A percentile compares a stretch with the other conserved stretches of the same genome.
Conservation (phyloP, 2,329 filamentous ascomycete species). For the Exophiala sideris region DNA sequence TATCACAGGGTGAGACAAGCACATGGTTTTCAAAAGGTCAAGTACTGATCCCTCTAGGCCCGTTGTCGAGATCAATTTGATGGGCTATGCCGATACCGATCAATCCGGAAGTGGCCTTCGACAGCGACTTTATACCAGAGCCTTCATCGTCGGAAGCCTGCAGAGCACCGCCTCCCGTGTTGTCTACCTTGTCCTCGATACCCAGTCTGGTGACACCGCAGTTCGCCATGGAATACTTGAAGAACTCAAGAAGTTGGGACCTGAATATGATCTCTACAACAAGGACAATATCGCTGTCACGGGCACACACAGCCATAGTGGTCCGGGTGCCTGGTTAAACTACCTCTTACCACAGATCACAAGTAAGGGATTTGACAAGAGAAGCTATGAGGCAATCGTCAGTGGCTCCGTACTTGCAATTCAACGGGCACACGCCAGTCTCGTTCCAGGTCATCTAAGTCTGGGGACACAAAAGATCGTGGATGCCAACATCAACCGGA, state of each 20-base stretch:
- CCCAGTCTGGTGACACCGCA: slow-evolving; percentile 83
- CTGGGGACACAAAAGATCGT: slow-evolving; percentile 66
- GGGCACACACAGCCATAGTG: slow-evolving; percentile 89
- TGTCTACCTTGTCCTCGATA: slow-evolving; percentile 83
- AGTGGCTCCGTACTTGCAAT: slow-evolving; percentile 81
- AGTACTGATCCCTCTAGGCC: slow-evolving; percentile 50
- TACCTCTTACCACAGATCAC: slow-evolving; percentile 91
- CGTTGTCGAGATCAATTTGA: slow-evolving; percentile 85
- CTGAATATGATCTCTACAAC: slow-evolving; percentile 70
- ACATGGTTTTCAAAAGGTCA: background rate
- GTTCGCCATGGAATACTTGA: slow-evolving; percentile 82
- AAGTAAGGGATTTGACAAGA: slow-evolving; percentile 76
- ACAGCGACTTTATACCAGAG: slow-evolving; percentile 81
- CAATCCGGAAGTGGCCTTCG: slow-evolving; percentile 81
- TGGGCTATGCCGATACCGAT: slow-evolving; percentile 83
- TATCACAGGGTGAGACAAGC: slow-evolving; percentile 58
- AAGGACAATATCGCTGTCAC: slow-evolving; percentile 83
- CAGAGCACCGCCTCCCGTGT: slow-evolving; percentile 67
- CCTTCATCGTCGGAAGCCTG: slow-evolving; percentile 78
- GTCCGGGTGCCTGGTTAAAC: slow-evolving; percentile 89
- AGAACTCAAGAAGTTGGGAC: slow-evolving; percentile 65
- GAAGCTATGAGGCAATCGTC: slow-evolving; percentile 86
- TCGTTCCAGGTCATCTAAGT: slow-evolving; percentile 67
- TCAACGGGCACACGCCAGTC: slow-evolving; percentile 69
- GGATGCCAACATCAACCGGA: slow-evolving; percentile 84